Base-by-base conservation (phyloP, 352 stramenopile species). In the Globisporangium iwayamae region DNA sequence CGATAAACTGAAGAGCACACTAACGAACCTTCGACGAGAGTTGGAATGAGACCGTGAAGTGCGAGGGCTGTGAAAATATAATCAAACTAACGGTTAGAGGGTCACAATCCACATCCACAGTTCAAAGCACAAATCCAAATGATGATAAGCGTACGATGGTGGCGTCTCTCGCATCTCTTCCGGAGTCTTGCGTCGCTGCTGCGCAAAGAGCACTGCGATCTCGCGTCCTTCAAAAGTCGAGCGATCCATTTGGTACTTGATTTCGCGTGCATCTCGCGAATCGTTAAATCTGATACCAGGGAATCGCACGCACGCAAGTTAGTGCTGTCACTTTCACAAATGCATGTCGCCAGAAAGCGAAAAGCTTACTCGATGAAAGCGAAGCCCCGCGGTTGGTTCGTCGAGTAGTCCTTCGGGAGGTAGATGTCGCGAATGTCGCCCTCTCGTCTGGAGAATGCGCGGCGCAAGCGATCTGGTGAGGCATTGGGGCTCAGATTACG, bases 221-320 rank as follows among this genome's bases (percentile, higher is more conserved):
- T 93, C 84, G n/a, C 73, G 75, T 9, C 81, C 84, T 38, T 84
- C 73, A 9, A 93, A 71, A 25, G 72, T 75, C 50, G 76, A 79
- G 55, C 84, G 81, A 60, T 93, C 84, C 81, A 91, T 91, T 62
- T 79, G 68, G 63, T 82, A 75, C 74, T 93, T 93, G 41, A 89
- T 69, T 32, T 90, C 80, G 13, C 84, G 72, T 3, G 78, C 84
- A n/a, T 89, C 76, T 22, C 71, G 78, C 34, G 72, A 69, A 56
- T 93, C 84, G 4, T 64, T 66, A 62, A 93, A 90, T 32, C 75
- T 83, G 36, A 14, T 38, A 63, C 3, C 28, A 51, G 43, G 20
- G 32, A 30, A 3, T 28, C 30, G 20, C 20, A 60, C 22, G 51
- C 18, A 14, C 10, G 18, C 6, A 59, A 2, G 2, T n/a, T 16